Percentiles rank a stretch among this genome's conserved stretches.
Evolutionary conservation across 371 early-diverging fungal genomes (phyloP).

Genomic region (Apophysomyces elegans): DNA sequence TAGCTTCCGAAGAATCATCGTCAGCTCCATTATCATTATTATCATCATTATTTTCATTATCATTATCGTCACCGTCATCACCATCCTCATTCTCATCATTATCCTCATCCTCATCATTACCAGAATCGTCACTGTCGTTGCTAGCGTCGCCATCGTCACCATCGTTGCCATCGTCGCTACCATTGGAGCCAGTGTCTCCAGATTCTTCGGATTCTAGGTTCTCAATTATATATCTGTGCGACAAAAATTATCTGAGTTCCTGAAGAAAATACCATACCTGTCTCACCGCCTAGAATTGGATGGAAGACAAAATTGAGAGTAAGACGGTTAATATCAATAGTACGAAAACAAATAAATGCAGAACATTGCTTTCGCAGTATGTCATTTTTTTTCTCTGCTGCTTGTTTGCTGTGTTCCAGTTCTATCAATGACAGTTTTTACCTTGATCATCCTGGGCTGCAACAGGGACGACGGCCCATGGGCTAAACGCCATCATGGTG

Average conservation of each 20-base stretch:
- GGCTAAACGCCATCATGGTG: background rate
- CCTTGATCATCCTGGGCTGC: conserved; percentile 8
- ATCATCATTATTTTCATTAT: background rate
- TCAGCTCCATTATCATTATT: background rate
- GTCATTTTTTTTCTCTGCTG: background rate
- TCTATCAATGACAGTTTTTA: background rate
- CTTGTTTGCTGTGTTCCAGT: background rate
- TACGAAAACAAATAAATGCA: too few relatives aligned
- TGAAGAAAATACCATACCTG: background rate
- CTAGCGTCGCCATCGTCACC: background rate
- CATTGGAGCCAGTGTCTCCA: background rate
- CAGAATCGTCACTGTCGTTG: background rate
- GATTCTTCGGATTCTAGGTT: background rate
- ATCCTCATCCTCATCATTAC: background rate
- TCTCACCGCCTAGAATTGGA: background rate
- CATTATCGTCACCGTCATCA: background rate
- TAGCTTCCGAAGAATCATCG: background rate
- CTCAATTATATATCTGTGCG: background rate
- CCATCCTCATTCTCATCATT: background rate
- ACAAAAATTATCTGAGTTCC: background rate
- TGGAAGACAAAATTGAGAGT: background rate
- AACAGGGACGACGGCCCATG: conserved; percentile 6
- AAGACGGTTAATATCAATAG: too few relatives aligned
- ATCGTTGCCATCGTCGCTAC: background rate
- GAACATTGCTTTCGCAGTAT: background rate